Percentiles rank a stretch among this genome's conserved stretches.
Evolutionary conservation across 768 basidiomycete genomes (phyloP).

Genomic region (Podaxis mareebaensis): DNA sequence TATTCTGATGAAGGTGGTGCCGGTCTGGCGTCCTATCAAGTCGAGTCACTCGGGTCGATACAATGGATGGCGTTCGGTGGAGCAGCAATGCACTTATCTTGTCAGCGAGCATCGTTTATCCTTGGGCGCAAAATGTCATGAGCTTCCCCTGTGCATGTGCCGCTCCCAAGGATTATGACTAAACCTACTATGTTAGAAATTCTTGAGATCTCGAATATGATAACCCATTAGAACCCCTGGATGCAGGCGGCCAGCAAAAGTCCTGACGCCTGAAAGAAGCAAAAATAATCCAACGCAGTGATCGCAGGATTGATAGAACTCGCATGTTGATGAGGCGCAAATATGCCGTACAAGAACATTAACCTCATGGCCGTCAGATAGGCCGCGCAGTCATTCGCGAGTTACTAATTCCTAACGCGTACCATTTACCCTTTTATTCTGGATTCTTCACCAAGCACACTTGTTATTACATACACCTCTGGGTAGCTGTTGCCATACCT

Average conservation of each 20-base stretch:
- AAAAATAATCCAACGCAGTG: not conserved
- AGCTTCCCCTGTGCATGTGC: not conserved
- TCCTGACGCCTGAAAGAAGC: not conserved
- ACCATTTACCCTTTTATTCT: not conserved
- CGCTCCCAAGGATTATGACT: not conserved
- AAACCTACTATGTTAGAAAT: not conserved
- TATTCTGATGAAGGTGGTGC: not conserved
- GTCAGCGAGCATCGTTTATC: not conserved
- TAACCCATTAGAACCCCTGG: not conserved
- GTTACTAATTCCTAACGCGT: not conserved
- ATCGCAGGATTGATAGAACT: constrained; percentile 6
- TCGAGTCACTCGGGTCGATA: not conserved
- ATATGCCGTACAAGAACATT: not conserved
- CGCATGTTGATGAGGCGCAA: not conserved
- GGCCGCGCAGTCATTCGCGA: not conserved
- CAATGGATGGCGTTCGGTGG: not conserved
- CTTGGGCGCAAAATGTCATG: not conserved
- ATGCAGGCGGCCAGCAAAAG: not conserved
- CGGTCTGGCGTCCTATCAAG: not conserved
- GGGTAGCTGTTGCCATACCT: too few relatives aligned
- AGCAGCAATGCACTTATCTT: not conserved
- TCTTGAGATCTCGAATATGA: not conserved
- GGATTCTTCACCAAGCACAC: too few relatives aligned
- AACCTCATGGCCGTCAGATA: not conserved
- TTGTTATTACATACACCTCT: too few relatives aligned